Base-by-base conservation (phyloP, 805 yeast species). In the Metschnikowia gelsemii region DNA sequence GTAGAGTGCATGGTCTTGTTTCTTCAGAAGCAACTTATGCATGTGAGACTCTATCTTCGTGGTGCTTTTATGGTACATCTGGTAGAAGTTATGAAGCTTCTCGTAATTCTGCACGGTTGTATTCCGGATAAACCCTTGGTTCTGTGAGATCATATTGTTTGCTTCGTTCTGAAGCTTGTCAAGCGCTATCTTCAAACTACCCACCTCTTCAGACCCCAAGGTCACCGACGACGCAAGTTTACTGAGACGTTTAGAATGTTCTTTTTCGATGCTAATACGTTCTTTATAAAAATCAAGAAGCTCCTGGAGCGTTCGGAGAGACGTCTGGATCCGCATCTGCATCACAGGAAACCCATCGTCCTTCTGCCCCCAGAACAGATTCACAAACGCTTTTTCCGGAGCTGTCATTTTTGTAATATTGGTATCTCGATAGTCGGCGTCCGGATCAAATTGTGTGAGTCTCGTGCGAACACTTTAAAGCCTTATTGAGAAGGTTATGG, bases 201-300 rank as follows among this genome's bases (percentile, higher is more conserved):
- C 91, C 0, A 76, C 68, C 50, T 80, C 87, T 42, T 66, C 69
- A 2, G 75, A 56, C 1, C 89, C 90, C 3, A 79, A 60, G 0
- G 66, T 43, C 1, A 51, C 53, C 50, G 70, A 73, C 36, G 65
- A 62, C 16, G 85, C 64, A 17, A 87, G 63, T 12, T 73, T 68
- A 32, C 64, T 65, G 50, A 88, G 59, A 44, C 71, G 73, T 41
- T 76, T 73, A 27, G 81, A 64, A 55, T 85, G 86, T 19, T 88
- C 96, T 46, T 80, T 84, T 54, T 87, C 96, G 28, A 88, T 74
- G 12, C 76, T 66, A 1, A 76, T 64, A 27, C 82, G 64, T 43
- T 68, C 70, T 24, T 56, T 56, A 46, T 66, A 68, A 45, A 59
- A 66, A 12, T 58, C 59, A 23, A 63, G 50, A 29, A 68, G 55